Conservation (phyloP, 805 yeast genomes). For the Wickerhamomyces bisporus region DNA sequence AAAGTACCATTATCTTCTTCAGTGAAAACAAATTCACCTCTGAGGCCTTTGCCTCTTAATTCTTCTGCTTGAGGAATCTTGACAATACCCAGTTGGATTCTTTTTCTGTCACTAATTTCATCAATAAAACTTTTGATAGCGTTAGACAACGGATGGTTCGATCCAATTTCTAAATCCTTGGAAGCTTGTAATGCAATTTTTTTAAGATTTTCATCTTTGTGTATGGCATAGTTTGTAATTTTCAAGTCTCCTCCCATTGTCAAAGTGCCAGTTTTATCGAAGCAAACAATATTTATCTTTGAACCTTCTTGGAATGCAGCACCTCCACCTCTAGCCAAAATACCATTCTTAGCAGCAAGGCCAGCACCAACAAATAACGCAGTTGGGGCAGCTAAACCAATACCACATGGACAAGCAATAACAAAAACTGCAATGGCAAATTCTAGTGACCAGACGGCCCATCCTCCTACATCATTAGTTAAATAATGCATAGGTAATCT, state of each 20-base stretch:
- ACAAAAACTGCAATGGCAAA: conserved; percentile 78
- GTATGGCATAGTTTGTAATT: conserved; percentile 45
- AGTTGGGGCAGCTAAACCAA: conserved; percentile 82
- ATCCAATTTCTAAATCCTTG: conserved; percentile 54
- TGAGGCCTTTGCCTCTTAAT: conserved; percentile 56
- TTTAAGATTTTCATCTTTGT: conserved; percentile 11
- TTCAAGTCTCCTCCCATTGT: conserved; percentile 57
- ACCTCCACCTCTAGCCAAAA: conserved; percentile 77
- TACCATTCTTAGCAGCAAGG: conserved; percentile 70
- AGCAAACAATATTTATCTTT: conserved; percentile 55
- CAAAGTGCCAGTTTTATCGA: conserved; percentile 76
- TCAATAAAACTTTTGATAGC: conserved; percentile 45
- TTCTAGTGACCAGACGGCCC: conserved; percentile 74
- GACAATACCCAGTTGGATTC: conserved; percentile 23
- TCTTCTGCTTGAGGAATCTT: conserved; percentile 45
- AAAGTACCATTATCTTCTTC: conserved; percentile 9
- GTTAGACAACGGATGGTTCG: conserved; percentile 64
- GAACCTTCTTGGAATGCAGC: conserved; percentile 78
- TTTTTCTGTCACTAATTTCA: conserved; percentile 10
- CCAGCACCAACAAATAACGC: conserved; percentile 79
- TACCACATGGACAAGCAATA: conserved; percentile 82
- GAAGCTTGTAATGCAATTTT: conserved; percentile 37
- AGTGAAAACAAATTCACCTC: conserved; percentile 34
- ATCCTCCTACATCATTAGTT: conserved; percentile 65
- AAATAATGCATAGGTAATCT: conserved; percentile 48